Base-by-base conservation (phyloP, 345 rosid species). In the Heritiera littoralis region DNA sequence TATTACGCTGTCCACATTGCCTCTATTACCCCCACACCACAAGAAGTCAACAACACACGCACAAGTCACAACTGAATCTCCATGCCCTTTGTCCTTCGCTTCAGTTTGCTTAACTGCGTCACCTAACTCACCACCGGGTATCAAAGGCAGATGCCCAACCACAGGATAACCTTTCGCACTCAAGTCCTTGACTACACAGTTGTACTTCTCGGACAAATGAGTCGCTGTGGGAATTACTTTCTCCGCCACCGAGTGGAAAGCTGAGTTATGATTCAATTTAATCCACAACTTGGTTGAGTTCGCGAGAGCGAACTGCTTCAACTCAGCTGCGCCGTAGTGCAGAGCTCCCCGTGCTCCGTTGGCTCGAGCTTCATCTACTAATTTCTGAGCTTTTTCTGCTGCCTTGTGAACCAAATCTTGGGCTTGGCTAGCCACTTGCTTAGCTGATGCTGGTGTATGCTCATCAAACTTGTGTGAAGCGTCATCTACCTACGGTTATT, bases 361-460 rank as follows among this genome's bases (percentile, higher is more conserved):
- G 0, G 79, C 61, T 56, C 84, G 87, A 76, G 90, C 94, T 70
- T 88, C 92, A 2, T 77, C 83, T n/a, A 88, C 85, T 64, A 93
- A 86, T 69, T 80, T 80, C 32, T 83, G 87, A 68, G 86, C 85
- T 82, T 91, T 93, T 41, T 87, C 75, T 5, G 90, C 77, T 14
- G 92, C 83, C 70, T 66, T 80, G 52, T 79, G 77, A 17, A 88
- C 75, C 82, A 95, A 48, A 15, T 20, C 52, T n/a, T 71, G 87
- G 18, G 90, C 81, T 66, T 83, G 87, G 77, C 77, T 75, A 1
- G 85, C 90, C 15, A 84, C 76, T 20, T 79, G 77, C 91, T 93
- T 95, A 56, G 90, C 96, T 58, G 79, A 8, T 0, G 89, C 78
- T 9, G 99, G 99, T 17, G 97, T 97, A 35, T 89, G 92, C 88